Conservation (phyloP, 2,329 filamentous ascomycete genomes). For the Furcasterigmium sp. region DNA sequence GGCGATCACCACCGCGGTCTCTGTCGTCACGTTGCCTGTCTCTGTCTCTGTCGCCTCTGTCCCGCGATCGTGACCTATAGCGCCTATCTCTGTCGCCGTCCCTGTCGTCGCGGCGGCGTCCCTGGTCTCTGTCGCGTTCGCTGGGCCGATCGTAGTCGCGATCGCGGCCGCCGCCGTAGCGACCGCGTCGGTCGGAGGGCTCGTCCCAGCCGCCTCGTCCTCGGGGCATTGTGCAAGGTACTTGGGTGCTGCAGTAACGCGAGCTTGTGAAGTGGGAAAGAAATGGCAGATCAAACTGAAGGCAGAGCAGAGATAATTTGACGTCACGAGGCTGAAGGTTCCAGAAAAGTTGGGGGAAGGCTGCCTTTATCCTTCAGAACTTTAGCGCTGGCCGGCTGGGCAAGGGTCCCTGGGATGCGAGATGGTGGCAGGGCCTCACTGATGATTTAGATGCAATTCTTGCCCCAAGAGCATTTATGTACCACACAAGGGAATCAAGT, state of each 20-base stretch:
- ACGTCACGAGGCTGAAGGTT: background rate
- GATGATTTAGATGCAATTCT: no score
- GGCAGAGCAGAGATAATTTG: background rate
- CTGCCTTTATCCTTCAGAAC: background rate
- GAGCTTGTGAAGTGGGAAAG: background rate
- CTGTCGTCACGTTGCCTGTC: slow-evolving; percentile 25
- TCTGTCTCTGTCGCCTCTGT: slow-evolving; percentile 19
- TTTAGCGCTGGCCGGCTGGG: background rate
- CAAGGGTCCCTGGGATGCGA: no score
- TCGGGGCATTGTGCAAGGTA: slow-evolving; percentile 1
- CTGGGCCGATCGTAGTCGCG: slow-evolving; percentile 20
- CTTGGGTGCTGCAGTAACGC: background rate
- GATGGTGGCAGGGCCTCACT: no score
- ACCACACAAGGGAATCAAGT: no score
- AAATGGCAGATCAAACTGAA: no score
- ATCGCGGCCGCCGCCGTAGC: slow-evolving; percentile 22
- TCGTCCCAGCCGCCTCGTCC: slow-evolving; percentile 54
- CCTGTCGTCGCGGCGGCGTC: slow-evolving; percentile 21
- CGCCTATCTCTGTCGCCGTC: slow-evolving; percentile 19
- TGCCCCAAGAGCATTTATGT: no score
- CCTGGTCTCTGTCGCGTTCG: slow-evolving; percentile 22
- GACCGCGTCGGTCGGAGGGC: slow-evolving; percentile 29
- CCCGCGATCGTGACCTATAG: slow-evolving; percentile 27
- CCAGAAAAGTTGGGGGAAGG: background rate
- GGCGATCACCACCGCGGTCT: slow-evolving; percentile 27